Base-by-base conservation (phyloP, 768 basidiomycete genomes). In the Boletus subcaerulescens region DNA sequence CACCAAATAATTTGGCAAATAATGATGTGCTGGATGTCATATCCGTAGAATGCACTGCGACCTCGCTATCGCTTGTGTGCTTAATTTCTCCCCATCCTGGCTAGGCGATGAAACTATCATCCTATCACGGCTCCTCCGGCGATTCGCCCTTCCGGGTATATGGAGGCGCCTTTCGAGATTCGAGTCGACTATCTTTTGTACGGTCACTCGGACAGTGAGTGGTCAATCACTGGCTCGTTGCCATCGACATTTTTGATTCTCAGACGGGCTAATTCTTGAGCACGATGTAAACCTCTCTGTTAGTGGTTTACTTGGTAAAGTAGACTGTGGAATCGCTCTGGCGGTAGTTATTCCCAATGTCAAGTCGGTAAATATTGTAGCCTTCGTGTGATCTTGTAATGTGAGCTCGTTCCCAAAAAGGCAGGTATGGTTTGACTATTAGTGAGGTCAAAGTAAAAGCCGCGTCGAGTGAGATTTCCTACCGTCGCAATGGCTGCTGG, bases 401-500 rank as follows among this genome's bases (percentile, higher is more conserved):
- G 43, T 39, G 38, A 24, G 47, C 33, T 22, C 2, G 41, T 56
- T 54, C 63, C 66, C 33, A 43, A 66, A 65, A 65, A 63, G 66
- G 65, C 53, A 66, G 54, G 53, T 49, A 18, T n/a, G 39, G 54
- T 63, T 60, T 11, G 13, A 36, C 12, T 15, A 15, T 22, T 3
- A 17, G 14, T n/a, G 38, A 35, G 15, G 26, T 45, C 40, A 17
- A 47, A 40, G 18, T 33, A 14, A 41, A 1, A 12, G 14, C 12
- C 0, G n/a, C 17, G 14, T 22, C n/a, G 18, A 47, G 36, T 11
- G 17, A 45, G 46, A 36, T 41, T 57, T 35, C 18, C 36, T 52
- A 39, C 51, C 18, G 44, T 50, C 35, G 48, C 46, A 35, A 76
- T 74, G 74, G 53, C 60, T 11, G 39, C 62, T 14, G 49, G 55